Evolutionary conservation across 768 basidiomycete species (phyloP).

Genomic region (Tulasnella calospora): DNA sequence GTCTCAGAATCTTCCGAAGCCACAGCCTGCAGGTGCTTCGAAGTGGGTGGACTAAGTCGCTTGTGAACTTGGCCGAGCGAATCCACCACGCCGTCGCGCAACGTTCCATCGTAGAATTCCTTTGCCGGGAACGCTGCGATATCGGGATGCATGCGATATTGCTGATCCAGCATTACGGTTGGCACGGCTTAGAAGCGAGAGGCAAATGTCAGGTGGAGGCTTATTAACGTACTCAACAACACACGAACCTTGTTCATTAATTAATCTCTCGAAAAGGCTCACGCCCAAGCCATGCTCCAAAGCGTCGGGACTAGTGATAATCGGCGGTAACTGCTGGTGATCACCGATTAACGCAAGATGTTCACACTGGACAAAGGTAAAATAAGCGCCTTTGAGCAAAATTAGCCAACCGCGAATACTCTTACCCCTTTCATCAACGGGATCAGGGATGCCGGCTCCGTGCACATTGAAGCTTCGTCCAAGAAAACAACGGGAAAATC

Average conservation of each 20-base stretch:
- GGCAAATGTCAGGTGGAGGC: not conserved
- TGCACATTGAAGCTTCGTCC: constrained; percentile 95
- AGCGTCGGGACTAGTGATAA: constrained; percentile 75
- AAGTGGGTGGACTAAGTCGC: constrained; percentile 57
- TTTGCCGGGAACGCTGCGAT: constrained; percentile 82
- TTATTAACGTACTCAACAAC: not conserved
- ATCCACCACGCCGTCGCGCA: constrained; percentile 74
- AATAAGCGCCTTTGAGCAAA: not conserved
- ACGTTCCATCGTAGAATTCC: constrained; percentile 69
- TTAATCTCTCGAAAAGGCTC: constrained; percentile 84
- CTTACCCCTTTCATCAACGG: constrained; percentile 91
- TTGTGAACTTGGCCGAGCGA: constrained; percentile 44
- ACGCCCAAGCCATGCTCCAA: constrained; percentile 64
- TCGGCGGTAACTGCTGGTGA: constrained; percentile 90
- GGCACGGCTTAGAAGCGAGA: constrained; percentile 44
- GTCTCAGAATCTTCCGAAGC: constrained; percentile 47
- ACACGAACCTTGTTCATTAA: constrained; percentile 69
- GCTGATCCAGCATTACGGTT: constrained; percentile 86
- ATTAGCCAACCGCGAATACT: constrained; percentile 29
- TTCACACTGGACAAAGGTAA: constrained; percentile 48
- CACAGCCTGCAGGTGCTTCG: constrained; percentile 28
- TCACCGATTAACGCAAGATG: constrained; percentile 93
- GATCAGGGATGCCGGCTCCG: constrained; percentile 85
- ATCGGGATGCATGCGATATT: constrained; percentile 92
- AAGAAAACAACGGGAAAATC: constrained; percentile 93